These are phyloP conservation scores for Ascoidea asiatica DNA, from an alignment of 805 yeast species.

Conservation along the genomic window DNA sequence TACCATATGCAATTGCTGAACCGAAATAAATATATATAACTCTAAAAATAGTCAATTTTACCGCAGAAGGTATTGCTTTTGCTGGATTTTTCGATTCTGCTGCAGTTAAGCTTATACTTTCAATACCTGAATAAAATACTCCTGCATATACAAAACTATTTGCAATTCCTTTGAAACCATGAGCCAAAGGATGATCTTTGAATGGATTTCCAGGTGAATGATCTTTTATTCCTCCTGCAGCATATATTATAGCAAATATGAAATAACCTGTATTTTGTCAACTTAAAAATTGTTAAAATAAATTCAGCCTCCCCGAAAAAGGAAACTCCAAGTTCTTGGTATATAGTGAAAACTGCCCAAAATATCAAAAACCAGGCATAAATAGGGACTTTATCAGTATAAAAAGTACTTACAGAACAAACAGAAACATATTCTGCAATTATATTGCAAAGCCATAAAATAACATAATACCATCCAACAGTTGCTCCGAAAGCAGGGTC, in stretches of 20 bases:
- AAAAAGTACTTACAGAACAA: conserved; percentile 33
- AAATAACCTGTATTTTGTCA: conserved; percentile 34
- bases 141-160: conserved; percentile 46
- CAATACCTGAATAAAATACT: conserved; percentile 39
- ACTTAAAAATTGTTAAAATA: conserved; percentile 35
- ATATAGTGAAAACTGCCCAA: conserved; percentile 35
- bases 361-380: conserved; percentile 42
- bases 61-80: conserved; percentile 44
- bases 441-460: conserved; percentile 42
- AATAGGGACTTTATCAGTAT: conserved; percentile 38
- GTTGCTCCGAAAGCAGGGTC: conserved; percentile 47
- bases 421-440: conserved; percentile 42
- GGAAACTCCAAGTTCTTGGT: conserved; percentile 36
- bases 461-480: conserved; percentile 36
- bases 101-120: conserved; percentile 31
- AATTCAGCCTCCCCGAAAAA: conserved; percentile 47
- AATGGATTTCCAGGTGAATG: conserved; percentile 22
- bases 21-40: conserved; percentile 41
- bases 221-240: conserved; percentile 26
- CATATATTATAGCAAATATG: conserved; percentile 32
- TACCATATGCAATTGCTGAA: conserved; percentile 43
- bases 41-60: conserved; percentile 45
- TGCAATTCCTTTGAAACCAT: conserved; percentile 42
- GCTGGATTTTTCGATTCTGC: conserved; percentile 49
- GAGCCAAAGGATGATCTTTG: conserved; percentile 20